phyloP scores from a whole-genome alignment of 1,284 basidiomycete species.

The Austroboletus rostrupii region DNA sequence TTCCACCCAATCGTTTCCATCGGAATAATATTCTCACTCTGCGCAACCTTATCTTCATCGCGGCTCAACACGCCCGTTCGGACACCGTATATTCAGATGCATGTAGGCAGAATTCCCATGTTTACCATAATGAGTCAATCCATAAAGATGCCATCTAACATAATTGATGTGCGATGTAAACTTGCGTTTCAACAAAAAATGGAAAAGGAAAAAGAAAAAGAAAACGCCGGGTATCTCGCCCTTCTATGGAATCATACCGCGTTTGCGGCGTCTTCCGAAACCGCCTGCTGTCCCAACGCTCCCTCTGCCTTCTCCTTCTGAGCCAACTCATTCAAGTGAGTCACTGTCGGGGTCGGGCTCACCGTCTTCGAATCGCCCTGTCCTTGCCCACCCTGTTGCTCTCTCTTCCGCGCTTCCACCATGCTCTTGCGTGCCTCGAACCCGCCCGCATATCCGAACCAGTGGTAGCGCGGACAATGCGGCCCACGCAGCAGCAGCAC shows the following conservation, averaged over 20 bases:
- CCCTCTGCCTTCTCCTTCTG: constrained; percentile 15
- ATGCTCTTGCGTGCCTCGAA: constrained; percentile 34
- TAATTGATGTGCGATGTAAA: neutral
- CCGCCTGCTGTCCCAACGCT: neutral
- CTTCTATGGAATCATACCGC: neutral
- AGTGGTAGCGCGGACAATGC: constrained; percentile 46
- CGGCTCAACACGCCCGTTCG: too few species aligned
- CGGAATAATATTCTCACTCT: too few species aligned
- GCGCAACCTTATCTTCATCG: too few species aligned
- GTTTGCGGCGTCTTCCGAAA: neutral
- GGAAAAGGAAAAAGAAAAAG: neutral
- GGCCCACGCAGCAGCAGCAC: constrained; percentile 51
- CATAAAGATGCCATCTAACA: neutral
- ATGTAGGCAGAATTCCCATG: too few species aligned
- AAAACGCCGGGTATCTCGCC: neutral
- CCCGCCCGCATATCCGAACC: constrained; percentile 58
- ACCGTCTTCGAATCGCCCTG: neutral
- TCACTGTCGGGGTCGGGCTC: neutral
- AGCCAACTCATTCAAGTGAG: neutral
- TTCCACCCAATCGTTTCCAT: too few species aligned
- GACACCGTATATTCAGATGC: too few species aligned
- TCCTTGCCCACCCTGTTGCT: neutral
- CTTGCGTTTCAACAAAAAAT: neutral
- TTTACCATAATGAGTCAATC: too few species aligned
- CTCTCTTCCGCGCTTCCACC: constrained; percentile 9